These are phyloP conservation scores for Paraphaeosphaeria minitans DNA, from an alignment of 2,329 filamentous ascomycete species.

Conservation along the genomic window DNA sequence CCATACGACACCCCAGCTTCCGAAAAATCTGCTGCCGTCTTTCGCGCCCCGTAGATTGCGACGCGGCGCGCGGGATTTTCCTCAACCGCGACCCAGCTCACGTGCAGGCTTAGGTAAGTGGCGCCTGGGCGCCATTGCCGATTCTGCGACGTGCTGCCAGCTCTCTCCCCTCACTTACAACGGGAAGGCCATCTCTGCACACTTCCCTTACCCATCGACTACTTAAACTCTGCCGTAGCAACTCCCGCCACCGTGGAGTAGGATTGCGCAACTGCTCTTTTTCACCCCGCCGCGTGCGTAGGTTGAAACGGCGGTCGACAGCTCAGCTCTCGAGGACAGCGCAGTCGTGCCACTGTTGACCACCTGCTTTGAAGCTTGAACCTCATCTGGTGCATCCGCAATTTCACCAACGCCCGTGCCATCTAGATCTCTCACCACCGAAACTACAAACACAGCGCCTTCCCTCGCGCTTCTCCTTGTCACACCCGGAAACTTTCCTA, in stretches of 20 bases:
- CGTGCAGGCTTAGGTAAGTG: slow-evolving; percentile 4
- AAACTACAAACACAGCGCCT: slow-evolving; percentile 30
- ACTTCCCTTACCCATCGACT: slow-evolving; percentile 25
- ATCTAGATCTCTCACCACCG: slow-evolving; percentile 33
- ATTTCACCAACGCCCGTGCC: slow-evolving; percentile 25
- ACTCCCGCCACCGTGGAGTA: slow-evolving; percentile 21
- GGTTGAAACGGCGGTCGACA: slow-evolving; percentile 25
- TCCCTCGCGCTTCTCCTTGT: slow-evolving; percentile 20
- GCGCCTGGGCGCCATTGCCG: slow-evolving; percentile 6
- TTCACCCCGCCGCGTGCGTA: slow-evolving; percentile 30
- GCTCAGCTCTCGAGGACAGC: slow-evolving; percentile 28
- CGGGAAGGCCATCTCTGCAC: slow-evolving; percentile 26
- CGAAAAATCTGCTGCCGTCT: slow-evolving; percentile 7
- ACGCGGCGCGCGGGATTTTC: neutral
- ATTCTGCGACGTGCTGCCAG: slow-evolving; percentile 6
- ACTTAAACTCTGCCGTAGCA: slow-evolving; percentile 23
- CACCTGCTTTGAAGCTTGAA: slow-evolving; percentile 18
- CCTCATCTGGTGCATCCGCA: slow-evolving; percentile 17
- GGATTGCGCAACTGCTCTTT: slow-evolving; percentile 23
- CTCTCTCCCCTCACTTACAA: slow-evolving; percentile 5
- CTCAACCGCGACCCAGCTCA: neutral
- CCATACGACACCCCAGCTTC: neutral
- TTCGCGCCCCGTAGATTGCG: slow-evolving; percentile 2
- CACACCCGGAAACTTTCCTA: slow-evolving; percentile 12
- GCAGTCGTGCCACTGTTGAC: slow-evolving; percentile 23